Percentiles rank a stretch among this genome's conserved stretches.
Evolutionary conservation across 169 alveolate species (phyloP).

Genomic region (Perkinsus olseni): DNA sequence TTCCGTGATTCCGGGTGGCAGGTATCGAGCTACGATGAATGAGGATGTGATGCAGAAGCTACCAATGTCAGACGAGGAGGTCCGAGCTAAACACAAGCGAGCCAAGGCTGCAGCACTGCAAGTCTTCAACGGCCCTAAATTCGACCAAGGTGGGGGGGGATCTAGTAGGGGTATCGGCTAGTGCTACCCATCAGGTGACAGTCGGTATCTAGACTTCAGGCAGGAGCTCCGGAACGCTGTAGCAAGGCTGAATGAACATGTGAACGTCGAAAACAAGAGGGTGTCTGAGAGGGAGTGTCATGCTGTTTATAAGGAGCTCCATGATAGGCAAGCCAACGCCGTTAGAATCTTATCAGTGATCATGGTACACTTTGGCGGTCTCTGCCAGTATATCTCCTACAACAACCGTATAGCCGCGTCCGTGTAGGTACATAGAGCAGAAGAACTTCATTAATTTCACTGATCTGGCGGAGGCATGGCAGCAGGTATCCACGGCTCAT

Average conservation of each 20-base stretch:
- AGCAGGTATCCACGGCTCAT: neutral
- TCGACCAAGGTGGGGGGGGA: neutral
- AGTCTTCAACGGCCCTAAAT: conserved; percentile 14
- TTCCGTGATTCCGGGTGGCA: neutral
- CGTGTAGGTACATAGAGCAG: neutral
- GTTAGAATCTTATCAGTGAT: too few species aligned
- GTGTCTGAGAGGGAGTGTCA: neutral
- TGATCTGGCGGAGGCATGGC: neutral
- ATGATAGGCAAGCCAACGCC: neutral
- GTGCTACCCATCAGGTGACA: neutral
- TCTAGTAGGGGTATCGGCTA: too few species aligned
- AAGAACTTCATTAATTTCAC: neutral
- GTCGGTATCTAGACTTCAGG: neutral
- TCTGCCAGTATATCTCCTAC: too few species aligned
- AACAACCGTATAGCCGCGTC: neutral
- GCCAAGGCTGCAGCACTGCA: conserved; percentile 41
- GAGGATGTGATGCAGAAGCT: conserved; percentile 14
- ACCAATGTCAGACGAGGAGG: conserved; percentile 45
- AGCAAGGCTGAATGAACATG: neutral
- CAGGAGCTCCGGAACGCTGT: neutral
- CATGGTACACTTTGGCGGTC: too few species aligned
- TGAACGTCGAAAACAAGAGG: neutral
- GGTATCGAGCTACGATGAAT: neutral
- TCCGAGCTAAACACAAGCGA: conserved; percentile 33
- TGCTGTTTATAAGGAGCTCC: neutral